phyloP scores from a whole-genome alignment of 345 rosid species.

The Populus davidiana region DNA sequence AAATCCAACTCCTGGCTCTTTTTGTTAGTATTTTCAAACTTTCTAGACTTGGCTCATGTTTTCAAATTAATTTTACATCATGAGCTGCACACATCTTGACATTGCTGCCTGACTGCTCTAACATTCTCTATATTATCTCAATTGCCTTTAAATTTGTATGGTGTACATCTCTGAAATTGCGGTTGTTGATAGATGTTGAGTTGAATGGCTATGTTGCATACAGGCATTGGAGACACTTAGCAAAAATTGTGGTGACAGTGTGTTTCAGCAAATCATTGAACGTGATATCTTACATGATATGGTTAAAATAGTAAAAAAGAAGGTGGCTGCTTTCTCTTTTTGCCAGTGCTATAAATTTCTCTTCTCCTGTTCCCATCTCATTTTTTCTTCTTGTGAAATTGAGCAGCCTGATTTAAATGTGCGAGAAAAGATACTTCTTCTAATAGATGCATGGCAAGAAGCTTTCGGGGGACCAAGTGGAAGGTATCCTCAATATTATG shows the following conservation, averaged over 20 bases:
- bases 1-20: constrained; percentile 82
- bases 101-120: background rate
- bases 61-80: background rate
- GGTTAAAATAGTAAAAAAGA: constrained; percentile 96
- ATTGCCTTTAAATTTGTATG: background rate
- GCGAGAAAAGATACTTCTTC: constrained; percentile 79
- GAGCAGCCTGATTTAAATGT: constrained; percentile 92
- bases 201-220: background rate
- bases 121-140: background rate
- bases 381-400: constrained; percentile 5
- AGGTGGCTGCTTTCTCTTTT: constrained; percentile 45
- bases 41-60: constrained; percentile 2
- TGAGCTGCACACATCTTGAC: background rate
- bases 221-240: constrained; percentile 91
- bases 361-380: constrained; percentile 6
- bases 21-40: constrained; percentile 52
- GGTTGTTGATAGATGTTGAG: background rate
- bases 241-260: constrained; percentile 88
- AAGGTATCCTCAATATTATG: constrained; percentile 77
- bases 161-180: background rate
- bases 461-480: constrained; percentile 85
- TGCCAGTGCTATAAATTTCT: constrained; percentile 6
- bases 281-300: constrained; percentile 91
- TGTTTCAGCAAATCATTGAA: constrained; percentile 81
- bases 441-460: constrained; percentile 69